Evolutionary conservation across 2,329 filamentous ascomycete species (phyloP).

Genomic region (Bipolaris oryzae): DNA sequence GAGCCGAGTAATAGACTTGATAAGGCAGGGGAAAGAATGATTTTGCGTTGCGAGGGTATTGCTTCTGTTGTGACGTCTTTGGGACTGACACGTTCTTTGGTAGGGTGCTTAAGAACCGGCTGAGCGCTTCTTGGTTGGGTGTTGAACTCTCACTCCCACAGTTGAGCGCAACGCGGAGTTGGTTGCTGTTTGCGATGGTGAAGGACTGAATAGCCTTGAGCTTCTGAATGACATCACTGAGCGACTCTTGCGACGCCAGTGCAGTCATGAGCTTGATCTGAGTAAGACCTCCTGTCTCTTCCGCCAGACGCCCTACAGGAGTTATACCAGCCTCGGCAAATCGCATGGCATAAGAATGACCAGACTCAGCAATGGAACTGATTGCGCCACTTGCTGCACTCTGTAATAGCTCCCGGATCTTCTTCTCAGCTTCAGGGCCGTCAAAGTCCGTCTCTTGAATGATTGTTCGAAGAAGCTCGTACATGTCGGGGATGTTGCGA

Average conservation of each 20-base stretch:
- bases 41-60: slow-evolving; percentile 59
- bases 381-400: slow-evolving; percentile 87
- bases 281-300: slow-evolving; percentile 88
- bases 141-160: slow-evolving; percentile 77
- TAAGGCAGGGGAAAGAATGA: slow-evolving; percentile 94
- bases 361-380: slow-evolving; percentile 88
- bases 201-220: slow-evolving; percentile 84
- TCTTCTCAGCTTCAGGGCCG: slow-evolving; percentile 76
- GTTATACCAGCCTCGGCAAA: slow-evolving; percentile 83
- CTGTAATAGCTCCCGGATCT: slow-evolving; percentile 85
- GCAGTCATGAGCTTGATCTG: slow-evolving; percentile 85
- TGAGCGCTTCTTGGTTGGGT: slow-evolving; percentile 72
- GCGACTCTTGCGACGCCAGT: slow-evolving; percentile 75
- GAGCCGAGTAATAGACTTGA: slow-evolving; percentile 92
- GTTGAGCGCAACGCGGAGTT: slow-evolving; percentile 80
- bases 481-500: slow-evolving; percentile 88
- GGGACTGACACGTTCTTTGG: slow-evolving; percentile 50
- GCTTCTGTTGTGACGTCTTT: slow-evolving; percentile 38
- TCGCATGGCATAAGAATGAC: slow-evolving; percentile 83
- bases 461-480: slow-evolving; percentile 79
- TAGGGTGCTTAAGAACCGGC: slow-evolving; percentile 70
- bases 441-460: slow-evolving; percentile 90
- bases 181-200: slow-evolving; percentile 70
- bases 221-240: slow-evolving; percentile 78
- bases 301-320: slow-evolving; percentile 71